These are phyloP conservation scores for Aristolochia contorta DNA, from an alignment of 164 flowering plant genomes.

Conservation along the genomic window DNA sequence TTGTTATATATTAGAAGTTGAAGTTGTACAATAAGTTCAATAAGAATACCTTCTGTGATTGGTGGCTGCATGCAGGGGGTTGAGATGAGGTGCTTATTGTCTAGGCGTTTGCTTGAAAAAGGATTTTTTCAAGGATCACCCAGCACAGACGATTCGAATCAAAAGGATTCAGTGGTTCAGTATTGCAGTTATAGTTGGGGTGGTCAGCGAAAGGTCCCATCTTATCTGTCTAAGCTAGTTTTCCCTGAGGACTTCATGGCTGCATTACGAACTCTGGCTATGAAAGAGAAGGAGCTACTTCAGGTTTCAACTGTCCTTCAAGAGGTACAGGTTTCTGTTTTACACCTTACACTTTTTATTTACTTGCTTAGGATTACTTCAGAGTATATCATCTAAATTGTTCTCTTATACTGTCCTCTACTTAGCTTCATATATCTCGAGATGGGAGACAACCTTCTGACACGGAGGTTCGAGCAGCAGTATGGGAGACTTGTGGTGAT, in stretches of 20 bases:
- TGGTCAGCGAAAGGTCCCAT: slow-evolving; percentile 74
- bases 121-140: slow-evolving; percentile 51
- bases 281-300: slow-evolving; percentile 64
- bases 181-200: slow-evolving; percentile 70
- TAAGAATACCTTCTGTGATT: neutral
- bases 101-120: slow-evolving; percentile 49
- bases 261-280: slow-evolving; percentile 83
- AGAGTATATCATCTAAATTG: neutral
- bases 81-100: slow-evolving; percentile 79
- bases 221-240: slow-evolving; percentile 62
- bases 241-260: slow-evolving; percentile 81
- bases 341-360: neutral
- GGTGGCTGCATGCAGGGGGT: slow-evolving; percentile 49
- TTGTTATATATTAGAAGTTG: neutral
- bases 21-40: too few species aligned
- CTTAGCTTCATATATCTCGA: slow-evolving; percentile 60
- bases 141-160: slow-evolving; percentile 5
- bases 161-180: neutral
- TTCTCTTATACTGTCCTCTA: neutral
- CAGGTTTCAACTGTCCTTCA: slow-evolving; percentile 67
- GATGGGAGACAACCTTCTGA: slow-evolving; percentile 66
- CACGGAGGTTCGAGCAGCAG: slow-evolving; percentile 72
- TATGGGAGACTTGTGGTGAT: slow-evolving; percentile 98
- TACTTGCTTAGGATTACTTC: neutral
- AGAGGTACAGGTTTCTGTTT: slow-evolving; percentile 51